Evolutionary conservation across 83 land plant genomes (phyloP).

Genomic region (Isoetes engelmannii): DNA sequence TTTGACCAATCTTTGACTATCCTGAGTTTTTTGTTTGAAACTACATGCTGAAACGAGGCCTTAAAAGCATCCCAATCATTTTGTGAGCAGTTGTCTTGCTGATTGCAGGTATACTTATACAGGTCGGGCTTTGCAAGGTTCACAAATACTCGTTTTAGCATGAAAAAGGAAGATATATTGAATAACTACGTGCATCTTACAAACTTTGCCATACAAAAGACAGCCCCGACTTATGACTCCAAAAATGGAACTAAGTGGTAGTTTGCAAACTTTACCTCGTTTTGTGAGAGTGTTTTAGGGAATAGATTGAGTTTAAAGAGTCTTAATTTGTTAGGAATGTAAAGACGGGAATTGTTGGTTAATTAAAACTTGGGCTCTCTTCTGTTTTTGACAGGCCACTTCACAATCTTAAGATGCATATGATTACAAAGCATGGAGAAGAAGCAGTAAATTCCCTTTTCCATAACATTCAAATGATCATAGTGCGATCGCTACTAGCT

Average conservation of each 20-base stretch:
- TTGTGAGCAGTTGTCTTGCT: not conserved
- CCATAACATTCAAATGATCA: conserved; percentile 31
- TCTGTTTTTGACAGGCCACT: conserved; percentile 26
- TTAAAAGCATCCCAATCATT: not conserved
- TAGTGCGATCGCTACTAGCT: conserved; percentile 31
- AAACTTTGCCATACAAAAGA: conserved; percentile 40
- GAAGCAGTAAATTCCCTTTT: conserved; percentile 33
- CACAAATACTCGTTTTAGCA: conserved; percentile 37
- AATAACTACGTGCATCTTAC: conserved; percentile 43
- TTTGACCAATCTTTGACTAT: too few relatives aligned
- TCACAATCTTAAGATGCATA: conserved; percentile 37
- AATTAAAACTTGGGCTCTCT: not conserved
- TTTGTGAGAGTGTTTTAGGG: too few relatives aligned
- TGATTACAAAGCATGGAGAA: conserved; percentile 46
- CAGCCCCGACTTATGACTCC: conserved; percentile 40
- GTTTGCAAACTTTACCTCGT: conserved; percentile 1
- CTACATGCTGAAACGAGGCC: not conserved
- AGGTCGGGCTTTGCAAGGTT: conserved; percentile 43
- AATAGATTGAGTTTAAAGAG: too few relatives aligned
- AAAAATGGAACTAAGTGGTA: conserved; percentile 41
- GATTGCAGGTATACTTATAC: conserved; percentile 37
- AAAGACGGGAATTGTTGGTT: not conserved
- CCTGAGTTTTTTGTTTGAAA: too few relatives aligned
- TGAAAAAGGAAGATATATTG: conserved; percentile 38
- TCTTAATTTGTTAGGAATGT: not conserved